Percentiles rank a stretch among this genome's conserved stretches.
Evolutionary conservation across 1,284 basidiomycete species (phyloP).

Genomic region (Entoloma clypeatum): DNA sequence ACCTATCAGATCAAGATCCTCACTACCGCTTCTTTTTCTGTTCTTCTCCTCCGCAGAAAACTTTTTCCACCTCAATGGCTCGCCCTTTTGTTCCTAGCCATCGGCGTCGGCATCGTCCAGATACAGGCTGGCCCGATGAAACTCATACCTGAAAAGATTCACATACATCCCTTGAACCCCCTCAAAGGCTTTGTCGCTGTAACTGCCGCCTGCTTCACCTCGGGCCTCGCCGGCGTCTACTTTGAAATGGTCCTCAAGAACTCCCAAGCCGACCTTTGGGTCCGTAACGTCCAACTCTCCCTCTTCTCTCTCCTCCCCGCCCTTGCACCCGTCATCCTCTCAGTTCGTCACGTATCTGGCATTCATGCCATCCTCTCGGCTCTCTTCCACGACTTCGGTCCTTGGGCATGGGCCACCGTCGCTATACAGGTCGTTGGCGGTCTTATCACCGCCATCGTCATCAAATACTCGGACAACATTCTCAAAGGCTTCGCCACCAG

Average conservation of each 20-base stretch:
- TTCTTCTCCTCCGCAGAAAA: conserved; percentile 81
- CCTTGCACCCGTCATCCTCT: conserved; percentile 76
- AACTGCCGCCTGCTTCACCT: conserved; percentile 89
- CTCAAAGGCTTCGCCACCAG: conserved; percentile 94
- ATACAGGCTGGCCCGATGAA: conserved; percentile 61
- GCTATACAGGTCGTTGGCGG: conserved; percentile 87
- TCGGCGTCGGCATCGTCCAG: conserved; percentile 92
- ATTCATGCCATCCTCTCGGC: conserved; percentile 33
- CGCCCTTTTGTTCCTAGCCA: conserved; percentile 78
- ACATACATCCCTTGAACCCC: conserved; percentile 65
- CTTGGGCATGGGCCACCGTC: conserved; percentile 91
- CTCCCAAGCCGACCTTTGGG: conserved; percentile 88
- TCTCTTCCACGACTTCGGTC: conserved; percentile 77
- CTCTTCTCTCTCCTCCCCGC: conserved; percentile 93
- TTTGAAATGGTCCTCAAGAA: conserved; percentile 98
- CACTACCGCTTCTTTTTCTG: conserved; percentile 93
- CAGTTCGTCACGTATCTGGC: conserved; percentile 28
- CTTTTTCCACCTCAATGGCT: conserved; percentile 79
- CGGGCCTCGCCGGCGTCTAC: conserved; percentile 97
- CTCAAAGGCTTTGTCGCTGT: conserved; percentile 87
- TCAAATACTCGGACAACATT: conserved; percentile 87
- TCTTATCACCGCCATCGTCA: conserved; percentile 83
- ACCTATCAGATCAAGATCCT: conserved; percentile 98
- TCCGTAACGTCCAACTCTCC: conserved; percentile 94
- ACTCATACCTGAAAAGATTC: conserved; percentile 24